Evolutionary conservation across 1,139 yeast genomes (phyloP), one percentile per base, ranked within the genome.

Genomic region (Suhomyces choctaworum): DNA sequence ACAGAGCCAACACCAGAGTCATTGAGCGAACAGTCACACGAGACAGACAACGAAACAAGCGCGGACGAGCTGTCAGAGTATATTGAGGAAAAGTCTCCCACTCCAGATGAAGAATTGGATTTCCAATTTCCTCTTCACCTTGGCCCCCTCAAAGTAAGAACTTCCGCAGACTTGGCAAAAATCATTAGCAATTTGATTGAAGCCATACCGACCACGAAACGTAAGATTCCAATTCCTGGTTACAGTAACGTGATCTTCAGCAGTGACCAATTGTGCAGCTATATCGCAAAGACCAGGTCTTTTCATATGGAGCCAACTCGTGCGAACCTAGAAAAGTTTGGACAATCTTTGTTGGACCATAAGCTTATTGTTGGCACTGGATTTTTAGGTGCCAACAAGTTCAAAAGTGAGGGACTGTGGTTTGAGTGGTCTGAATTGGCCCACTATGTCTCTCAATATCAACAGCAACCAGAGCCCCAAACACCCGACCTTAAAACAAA

Each of bases 381-480:
- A 12, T 51, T 68, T 35, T 53, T 64, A 25, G 58, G 60, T 16
- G 50, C 59, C 3, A 59, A 51, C 37, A 67, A 62, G 44, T 71
- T 71, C 47, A 64, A 54, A 36, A 65, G 72, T 43, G 74, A 68
- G 41, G 66, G 66, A 2, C 60, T 67, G 65, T 70, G 75, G 75
- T 67, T 68, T 39, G 76, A 70, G 45, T 70, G 76, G 76, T 53
- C 73, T 2, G 72, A 66, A 11, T 44, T 60, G 27, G 66, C 72
- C 6, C 25, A 48, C 4, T 52, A 39, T 23, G 48, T 55, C 4
- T 50, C 61, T 6, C 47, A 47, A 11, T 52, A 41, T 32, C 34
- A 41, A 10, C 25, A 22, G 5, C 15, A 17, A 2, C 28, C 31
- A 3, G 23, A 29, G 5, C 17, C 27, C 4, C 11, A 14, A 5